phyloP scores from a whole-genome alignment of 768 basidiomycete genomes.

The Stropharia rugosoannulata region DNA sequence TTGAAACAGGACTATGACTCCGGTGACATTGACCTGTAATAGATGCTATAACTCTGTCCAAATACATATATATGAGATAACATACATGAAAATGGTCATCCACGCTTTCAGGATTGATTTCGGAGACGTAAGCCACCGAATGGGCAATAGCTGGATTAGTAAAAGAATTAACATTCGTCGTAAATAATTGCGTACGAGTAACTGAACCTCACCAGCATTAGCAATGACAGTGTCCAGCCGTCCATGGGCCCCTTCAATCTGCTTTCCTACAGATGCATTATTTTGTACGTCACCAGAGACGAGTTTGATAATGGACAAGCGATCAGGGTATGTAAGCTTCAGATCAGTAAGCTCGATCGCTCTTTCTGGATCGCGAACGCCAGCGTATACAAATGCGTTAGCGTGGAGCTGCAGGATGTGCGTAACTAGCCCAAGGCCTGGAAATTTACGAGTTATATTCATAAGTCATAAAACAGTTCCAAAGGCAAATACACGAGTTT shows the following conservation, averaged over 20 bases:
- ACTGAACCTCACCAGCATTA: background rate
- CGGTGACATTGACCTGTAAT: background rate
- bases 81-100: background rate
- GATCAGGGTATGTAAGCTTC: background rate
- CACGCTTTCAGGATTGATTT: background rate
- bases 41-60: background rate
- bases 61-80: background rate
- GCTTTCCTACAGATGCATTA: background rate
- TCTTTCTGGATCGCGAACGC: background rate
- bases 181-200: background rate
- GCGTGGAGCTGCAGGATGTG: background rate
- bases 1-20: background rate
- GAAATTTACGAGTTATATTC: too few species aligned
- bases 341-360: background rate
- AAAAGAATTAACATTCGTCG: too few species aligned
- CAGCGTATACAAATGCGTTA: conserved; percentile 4
- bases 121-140: background rate
- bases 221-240: conserved; percentile 1
- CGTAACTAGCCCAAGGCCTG: conserved; percentile 3
- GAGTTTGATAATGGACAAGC: background rate
- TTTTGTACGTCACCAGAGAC: background rate
- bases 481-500: too few species aligned
- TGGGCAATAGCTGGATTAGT: background rate
- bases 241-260: background rate
- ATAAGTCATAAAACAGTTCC: too few species aligned